phyloP scores from a whole-genome alignment of 1,284 basidiomycete species.

The Sporisorium scitamineum region DNA sequence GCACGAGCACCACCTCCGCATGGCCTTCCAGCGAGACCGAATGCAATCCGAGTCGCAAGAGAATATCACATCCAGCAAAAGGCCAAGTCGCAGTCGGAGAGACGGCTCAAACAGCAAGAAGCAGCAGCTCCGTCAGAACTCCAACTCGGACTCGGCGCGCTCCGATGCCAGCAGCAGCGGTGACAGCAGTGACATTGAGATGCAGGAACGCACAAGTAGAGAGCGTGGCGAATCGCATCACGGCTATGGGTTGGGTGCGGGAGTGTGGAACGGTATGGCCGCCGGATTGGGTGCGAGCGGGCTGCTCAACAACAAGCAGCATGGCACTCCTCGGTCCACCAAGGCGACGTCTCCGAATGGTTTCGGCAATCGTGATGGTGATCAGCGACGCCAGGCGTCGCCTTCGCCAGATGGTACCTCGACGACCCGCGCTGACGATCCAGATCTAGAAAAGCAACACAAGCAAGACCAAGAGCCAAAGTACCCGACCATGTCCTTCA shows the following conservation, averaged over 20 bases:
- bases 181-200: conserved; percentile 40
- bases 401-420: conserved; percentile 46
- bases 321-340: conserved; percentile 9
- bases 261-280: conserved; percentile 32
- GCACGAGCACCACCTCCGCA: conserved; percentile 55
- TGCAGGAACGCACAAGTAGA: conserved; percentile 28
- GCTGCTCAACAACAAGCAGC: conserved; percentile 38
- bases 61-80: conserved; percentile 10
- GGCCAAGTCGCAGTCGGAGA: conserved; percentile 9
- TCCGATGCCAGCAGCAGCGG: conserved; percentile 29
- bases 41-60: conserved; percentile 24
- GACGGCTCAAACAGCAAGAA: conserved; percentile 16
- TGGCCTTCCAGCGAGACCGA: conserved; percentile 45
- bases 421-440: conserved; percentile 33
- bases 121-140: conserved; percentile 22
- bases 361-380: conserved; percentile 2
- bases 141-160: conserved; percentile 32
- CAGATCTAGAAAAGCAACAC: conserved; percentile 36
- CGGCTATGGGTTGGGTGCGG: conserved; percentile 36
- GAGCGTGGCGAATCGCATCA: conserved; percentile 22
- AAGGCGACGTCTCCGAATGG: conserved; percentile 5
- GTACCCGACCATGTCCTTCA: conserved; percentile 50
- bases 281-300: conserved; percentile 48
- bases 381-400: conserved; percentile 30
- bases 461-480: conserved; percentile 26